Base-by-base conservation (phyloP, 805 yeast species). In the Barnettozyma californica region DNA sequence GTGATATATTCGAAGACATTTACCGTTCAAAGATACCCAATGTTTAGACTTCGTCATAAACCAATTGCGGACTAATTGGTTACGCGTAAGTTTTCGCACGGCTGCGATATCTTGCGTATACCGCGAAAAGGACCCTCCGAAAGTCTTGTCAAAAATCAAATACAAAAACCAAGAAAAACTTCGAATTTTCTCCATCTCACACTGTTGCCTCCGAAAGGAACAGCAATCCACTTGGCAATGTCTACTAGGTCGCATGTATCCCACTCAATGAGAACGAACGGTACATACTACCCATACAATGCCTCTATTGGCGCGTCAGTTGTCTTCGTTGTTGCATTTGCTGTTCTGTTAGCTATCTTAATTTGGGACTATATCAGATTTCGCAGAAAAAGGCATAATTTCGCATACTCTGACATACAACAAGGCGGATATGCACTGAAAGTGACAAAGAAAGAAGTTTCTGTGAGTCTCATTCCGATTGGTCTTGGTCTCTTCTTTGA, bases 401-500 rank as follows among this genome's bases (percentile, higher is more conserved):
- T 18, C 38, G 23, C 20, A 35, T 18, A 18, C 9, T 16, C 23
- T 18, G 38, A 35, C 14, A 20, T 18, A 9, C 19, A 4, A 16
- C 19, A 16, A 7, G 21, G 13, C 41, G 27, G 14, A 7, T 2
- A 25, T 6, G 29, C n/a, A n/a, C 31, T 40, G 21, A 40, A 25
- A 11, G 21, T 5, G 20, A 3, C 43, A 16, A n/a, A 34, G 21
- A 40, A 16, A n/a, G 21, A 26, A 16, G 33, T 40, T 4, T 14
- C 26, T 8, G 21, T 19, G 13, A 11, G 43, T 16, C 33, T 40
- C 16, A 40, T 40, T n/a, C 43, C 43, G 9, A 40, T 40, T 13
- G 20, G 43, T 16, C 31, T 40, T 16, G 43, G 43, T 4, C 9
- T 41, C 14, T 37, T 41, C n/a, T 46, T 41, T 23, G 49, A 47